Percentiles rank a stretch among this genome's conserved stretches.
phyloP scores from a whole-genome alignment of 805 yeast genomes.

The Teunomyces stri region DNA sequence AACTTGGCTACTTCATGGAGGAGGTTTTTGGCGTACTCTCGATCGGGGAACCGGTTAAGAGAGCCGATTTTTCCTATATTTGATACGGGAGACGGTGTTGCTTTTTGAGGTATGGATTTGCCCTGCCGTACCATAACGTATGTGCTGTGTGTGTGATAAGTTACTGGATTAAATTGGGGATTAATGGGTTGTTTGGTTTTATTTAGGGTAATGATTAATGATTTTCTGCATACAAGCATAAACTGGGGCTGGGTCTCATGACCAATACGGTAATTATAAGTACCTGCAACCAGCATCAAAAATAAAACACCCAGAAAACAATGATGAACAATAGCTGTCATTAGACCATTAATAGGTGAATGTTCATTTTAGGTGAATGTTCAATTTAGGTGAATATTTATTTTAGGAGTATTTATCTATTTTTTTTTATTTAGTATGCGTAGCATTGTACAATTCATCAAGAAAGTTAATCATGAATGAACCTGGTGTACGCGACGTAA shows the following conservation, averaged over 20 bases:
- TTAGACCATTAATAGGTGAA: too few species aligned
- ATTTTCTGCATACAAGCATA: neutral
- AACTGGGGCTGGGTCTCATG: neutral
- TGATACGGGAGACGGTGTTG: conserved; percentile 35
- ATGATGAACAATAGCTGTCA: too few species aligned
- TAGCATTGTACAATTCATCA: conserved; percentile 32
- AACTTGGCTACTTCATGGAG: conserved; percentile 65
- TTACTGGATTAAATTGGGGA: too few species aligned
- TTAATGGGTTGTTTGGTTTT: too few species aligned
- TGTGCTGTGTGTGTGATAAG: too few species aligned
- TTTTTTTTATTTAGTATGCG: neutral
- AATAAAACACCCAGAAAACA: too few species aligned
- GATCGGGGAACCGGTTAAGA: conserved; percentile 33
- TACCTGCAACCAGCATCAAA: neutral
- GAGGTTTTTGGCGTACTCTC: conserved; percentile 43
- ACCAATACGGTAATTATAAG: neutral
- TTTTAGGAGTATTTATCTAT: neutral
- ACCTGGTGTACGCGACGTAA: conserved; percentile 48
- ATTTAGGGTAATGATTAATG: too few species aligned
- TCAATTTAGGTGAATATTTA: too few species aligned
- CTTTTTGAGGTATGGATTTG: conserved; percentile 2
- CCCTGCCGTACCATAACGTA: conserved; percentile 1
- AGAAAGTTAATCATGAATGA: conserved; percentile 47
- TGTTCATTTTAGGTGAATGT: too few species aligned
- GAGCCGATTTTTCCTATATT: conserved; percentile 37